Conservation (phyloP, 2,329 filamentous ascomycete species). For the Penicillium verrucosum region DNA sequence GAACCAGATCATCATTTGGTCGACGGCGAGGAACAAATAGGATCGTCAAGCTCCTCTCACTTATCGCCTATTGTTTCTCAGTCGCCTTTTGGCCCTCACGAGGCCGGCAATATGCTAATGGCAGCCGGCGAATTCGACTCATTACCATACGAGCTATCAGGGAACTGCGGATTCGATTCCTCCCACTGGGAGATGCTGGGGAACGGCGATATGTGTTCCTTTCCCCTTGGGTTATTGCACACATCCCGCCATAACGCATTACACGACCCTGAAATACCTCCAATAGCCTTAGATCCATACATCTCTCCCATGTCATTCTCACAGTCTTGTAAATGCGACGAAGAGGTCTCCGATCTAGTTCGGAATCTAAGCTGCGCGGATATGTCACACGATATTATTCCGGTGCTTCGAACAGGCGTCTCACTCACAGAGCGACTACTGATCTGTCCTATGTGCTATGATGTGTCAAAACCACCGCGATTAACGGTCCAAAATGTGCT, state of each 20-base stretch:
- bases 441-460: constrained; percentile 27
- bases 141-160: constrained; percentile 18
- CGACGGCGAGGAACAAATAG: constrained; percentile 2
- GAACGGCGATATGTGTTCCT: constrained; percentile 15
- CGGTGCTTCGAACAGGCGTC: constrained; percentile 16
- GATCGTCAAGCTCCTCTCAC: constrained; percentile 11
- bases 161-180: constrained; percentile 20
- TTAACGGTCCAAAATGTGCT: constrained; percentile 31
- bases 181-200: constrained; percentile 17
- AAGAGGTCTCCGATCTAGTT: constrained; percentile 20
- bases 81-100: not conserved
- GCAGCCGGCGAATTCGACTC: constrained; percentile 9
- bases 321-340: constrained; percentile 24
- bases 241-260: not conserved
- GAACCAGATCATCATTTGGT: not conserved
- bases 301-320: constrained; percentile 16
- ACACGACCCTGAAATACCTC: not conserved
- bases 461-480: constrained; percentile 28
- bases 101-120: constrained; percentile 7
- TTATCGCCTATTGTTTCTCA: constrained; percentile 4
- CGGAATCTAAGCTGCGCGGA: constrained; percentile 16
- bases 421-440: constrained; percentile 22
- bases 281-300: constrained; percentile 5
- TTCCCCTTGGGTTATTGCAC: constrained; percentile 17
- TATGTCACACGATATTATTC: constrained; percentile 19